Evolutionary conservation across 2,329 filamentous ascomycete genomes (phyloP), one percentile per base, ranked within the genome.

Genomic region (Daldinia eschscholtzii): DNA sequence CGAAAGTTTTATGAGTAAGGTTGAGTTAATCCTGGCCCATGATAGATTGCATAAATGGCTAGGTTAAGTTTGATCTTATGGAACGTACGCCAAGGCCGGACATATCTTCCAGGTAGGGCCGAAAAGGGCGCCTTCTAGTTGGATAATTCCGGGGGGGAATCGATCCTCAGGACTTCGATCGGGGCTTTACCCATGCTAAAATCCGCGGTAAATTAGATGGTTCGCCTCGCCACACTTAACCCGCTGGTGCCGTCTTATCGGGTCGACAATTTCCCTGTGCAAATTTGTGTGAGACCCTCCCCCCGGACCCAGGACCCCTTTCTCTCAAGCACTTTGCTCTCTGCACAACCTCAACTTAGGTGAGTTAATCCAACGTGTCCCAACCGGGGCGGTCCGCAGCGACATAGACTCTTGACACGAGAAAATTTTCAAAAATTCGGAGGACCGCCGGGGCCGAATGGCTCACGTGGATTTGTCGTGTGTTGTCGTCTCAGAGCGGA

Each of bases 401-500:
- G 58, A 65, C 30, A 39, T 23, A 44, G 9, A n/a, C 6, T n/a
- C 5, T 18, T 23, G 28, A 20, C 35, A 48, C 18, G n/a, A 55
- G 5, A 2, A 23, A 6, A 23, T 20, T n/a, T 6, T 6, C 13
- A n/a, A 48, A 35, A 58, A 61, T 4, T 46, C 60, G 67, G 61
- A 57, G 58, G 58, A 42, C 33, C n/a, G 20, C 41, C 64, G 68
- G 64, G 35, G 41, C 68, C 64, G 65, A 55, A 44, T 60, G 35
- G 26, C 2, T 42, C 65, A 67, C 55, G 56, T 46, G 61, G 6
- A 42, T 60, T 33, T 55, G 46, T 70, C 68, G 59, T 35, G 50
- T 63, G 68, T 69, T 70, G 59, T 70, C 37, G 26, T 65, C 65
- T 37, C 26, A 58, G 33, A 59, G 56, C 65, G 65, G 68, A 60